A percentile compares a stretch with the other conserved stretches of the same genome.
Conservation (phyloP, 2,329 filamentous ascomycete species). For the Diaporthe batatas region DNA sequence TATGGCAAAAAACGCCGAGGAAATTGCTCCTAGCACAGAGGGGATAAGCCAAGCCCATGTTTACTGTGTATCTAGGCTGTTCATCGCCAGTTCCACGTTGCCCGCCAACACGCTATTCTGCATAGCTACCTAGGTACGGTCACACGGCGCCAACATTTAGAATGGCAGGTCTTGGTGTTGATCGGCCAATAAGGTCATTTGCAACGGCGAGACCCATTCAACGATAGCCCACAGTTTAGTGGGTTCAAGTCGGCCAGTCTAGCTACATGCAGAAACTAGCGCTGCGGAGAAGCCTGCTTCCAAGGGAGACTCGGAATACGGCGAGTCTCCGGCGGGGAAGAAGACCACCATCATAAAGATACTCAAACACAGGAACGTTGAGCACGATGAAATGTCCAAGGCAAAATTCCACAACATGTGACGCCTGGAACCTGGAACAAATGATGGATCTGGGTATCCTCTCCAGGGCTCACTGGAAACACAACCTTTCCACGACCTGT, state of each 20-base stretch:
- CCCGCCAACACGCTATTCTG: constrained; percentile 7
- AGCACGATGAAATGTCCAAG: not conserved
- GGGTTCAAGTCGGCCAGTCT: constrained; percentile 17
- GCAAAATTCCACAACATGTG: rapidly evolving
- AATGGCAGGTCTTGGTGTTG: constrained; percentile 23
- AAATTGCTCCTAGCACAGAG: not conserved
- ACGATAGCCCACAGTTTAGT: constrained; percentile 8
- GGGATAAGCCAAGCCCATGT: not conserved
- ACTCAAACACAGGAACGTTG: no score
- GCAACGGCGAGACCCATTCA: constrained; percentile 8
- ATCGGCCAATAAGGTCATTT: constrained; percentile 24
- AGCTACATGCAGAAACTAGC: constrained; percentile 12
- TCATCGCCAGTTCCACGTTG: not conserved
- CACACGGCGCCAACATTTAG: constrained; percentile 14
- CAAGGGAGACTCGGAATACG: not conserved
- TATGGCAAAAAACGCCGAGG: not conserved
- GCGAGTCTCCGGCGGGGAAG: constrained; percentile 6
- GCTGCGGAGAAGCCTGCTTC: constrained; percentile 30
- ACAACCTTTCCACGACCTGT: no score
- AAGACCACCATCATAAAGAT: not conserved
- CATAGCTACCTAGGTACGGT: constrained; percentile 4
- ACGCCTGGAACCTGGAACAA: not conserved
- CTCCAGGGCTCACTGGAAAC: no score
- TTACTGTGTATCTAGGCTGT: not conserved
- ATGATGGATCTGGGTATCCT: not conserved